Base-by-base conservation (phyloP, 1,284 basidiomycete genomes). In the Sporisorium sorghi region DNA sequence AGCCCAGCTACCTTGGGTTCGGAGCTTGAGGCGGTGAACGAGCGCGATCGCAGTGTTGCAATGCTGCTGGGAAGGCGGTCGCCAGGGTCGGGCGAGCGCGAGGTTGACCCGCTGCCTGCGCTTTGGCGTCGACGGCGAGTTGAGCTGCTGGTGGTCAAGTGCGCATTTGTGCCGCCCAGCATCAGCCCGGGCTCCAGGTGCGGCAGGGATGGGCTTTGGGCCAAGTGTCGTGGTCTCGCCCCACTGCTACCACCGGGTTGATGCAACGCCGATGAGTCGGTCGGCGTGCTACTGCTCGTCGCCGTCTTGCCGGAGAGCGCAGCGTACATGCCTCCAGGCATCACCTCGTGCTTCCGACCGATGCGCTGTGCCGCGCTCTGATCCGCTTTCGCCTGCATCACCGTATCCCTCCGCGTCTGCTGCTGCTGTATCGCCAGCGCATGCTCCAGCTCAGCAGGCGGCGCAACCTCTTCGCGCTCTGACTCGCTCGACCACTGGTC, bases 401-500 rank as follows among this genome's bases (percentile, higher is more conserved):
- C 50, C 5, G 67, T 70, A 11, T 52, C 52, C 15, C 67, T 28
- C 21, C 67, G 51, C 23, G 40, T 24, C 26, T 63, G 56, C 23
- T 56, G 54, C 44, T 46, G 43, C 35, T 56, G 54, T 8, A 23
- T 7, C 35, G 19, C 10, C 11, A 64, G 2, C 24, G 14, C 30
- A 26, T 30, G 26, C 15, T 59, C 57, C 52, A 70, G 17, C 40
- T 58, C 59, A 10, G 46, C 50, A 2, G 65, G 65, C 7, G 58
- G 50, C 2, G 40, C 50, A 33, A 60, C 11, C 46, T 68, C 54
- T 53, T 81, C 79, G 9, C 53, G 49, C 30, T 78, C 79, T 35
- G 68, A 73, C 4, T 48, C 60, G 63, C 70, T 74, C 53, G 71
- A 75, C 79, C 79, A 81, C 35, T 47, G 17, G 43, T 79, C 79